phyloP scores from a whole-genome alignment of 129 eudicot species.

The Calendula officinalis region DNA sequence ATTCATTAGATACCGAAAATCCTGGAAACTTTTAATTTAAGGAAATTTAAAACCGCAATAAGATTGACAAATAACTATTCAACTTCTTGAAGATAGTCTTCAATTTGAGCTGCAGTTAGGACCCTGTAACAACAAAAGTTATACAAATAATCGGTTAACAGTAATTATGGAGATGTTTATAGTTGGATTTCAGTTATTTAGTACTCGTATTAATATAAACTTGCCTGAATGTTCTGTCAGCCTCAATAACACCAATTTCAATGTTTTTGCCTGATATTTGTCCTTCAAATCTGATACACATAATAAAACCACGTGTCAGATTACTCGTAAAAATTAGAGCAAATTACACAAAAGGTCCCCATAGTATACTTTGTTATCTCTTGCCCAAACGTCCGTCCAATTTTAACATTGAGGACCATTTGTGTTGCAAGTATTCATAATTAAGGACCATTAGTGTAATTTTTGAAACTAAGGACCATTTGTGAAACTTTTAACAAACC shows the following conservation, averaged over 20 bases:
- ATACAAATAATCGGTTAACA: not conserved
- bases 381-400: no score
- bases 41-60: not conserved
- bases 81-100: not conserved
- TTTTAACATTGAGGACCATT: no score
- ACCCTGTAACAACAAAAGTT: constrained; percentile 42
- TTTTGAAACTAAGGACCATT: no score
- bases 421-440: no score
- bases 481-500: no score
- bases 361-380: no score
- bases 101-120: not conserved
- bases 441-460: no score
- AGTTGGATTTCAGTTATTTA: not conserved
- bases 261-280: constrained; percentile 92
- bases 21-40: not conserved
- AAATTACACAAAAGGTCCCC: no score
- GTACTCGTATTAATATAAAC: constrained; percentile 11
- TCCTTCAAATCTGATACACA: constrained; percentile 81
- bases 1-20: constrained; percentile 14
- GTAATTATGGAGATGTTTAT: not conserved
- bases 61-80: no score
- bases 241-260: constrained; percentile 90
- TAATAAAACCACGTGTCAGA: no score
- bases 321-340: no score
- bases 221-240: constrained; percentile 76